These are phyloP conservation scores for Fragilaria crotonensis DNA, from an alignment of 108 stramenopile genomes.

Conservation along the genomic window DNA sequence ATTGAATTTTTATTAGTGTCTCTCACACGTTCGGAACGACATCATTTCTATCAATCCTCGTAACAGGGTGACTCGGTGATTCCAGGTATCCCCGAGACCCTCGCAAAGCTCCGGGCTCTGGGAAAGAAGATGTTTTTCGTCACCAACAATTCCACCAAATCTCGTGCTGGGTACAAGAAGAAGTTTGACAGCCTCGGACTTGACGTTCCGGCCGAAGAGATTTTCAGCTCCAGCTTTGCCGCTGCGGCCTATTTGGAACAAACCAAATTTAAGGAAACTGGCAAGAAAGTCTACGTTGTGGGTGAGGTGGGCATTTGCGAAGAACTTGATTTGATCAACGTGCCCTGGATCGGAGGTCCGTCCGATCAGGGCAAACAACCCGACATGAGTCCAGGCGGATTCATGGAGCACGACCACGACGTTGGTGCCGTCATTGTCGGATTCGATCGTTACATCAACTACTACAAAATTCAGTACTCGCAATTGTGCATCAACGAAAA, in stretches of 20 bases:
- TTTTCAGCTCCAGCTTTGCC: constrained; percentile 91
- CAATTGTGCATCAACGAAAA: constrained; percentile 96
- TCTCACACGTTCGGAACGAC: no score
- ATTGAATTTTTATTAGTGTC: no score
- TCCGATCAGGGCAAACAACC: constrained; percentile 77
- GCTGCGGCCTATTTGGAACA: constrained; percentile 97
- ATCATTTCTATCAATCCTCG: no score
- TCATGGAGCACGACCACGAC: constrained; percentile 78
- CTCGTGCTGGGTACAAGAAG: constrained; percentile 86
- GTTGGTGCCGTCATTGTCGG: constrained; percentile 95
- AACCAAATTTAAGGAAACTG: constrained; percentile 88
- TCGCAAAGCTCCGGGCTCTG: constrained; percentile 69
- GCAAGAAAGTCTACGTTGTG: constrained; percentile 96
- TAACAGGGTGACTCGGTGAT: constrained; percentile 88
- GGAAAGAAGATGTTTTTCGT: constrained; percentile 97
- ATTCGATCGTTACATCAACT: constrained; percentile 93
- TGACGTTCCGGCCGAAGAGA: constrained; percentile 85
- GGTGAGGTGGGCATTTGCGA: constrained; percentile 95
- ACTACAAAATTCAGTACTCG: constrained; percentile 98
- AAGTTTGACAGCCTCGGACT: constrained; percentile 92
- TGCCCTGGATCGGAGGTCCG: constrained; percentile 93
- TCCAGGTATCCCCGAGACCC: constrained; percentile 87
- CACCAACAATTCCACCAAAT: constrained; percentile 98
- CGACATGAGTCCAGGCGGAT: constrained; percentile 86
- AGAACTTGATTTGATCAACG: constrained; percentile 91